These are phyloP conservation scores for Delonix regia DNA, from an alignment of 306 rosid species.

Conservation along the genomic window DNA sequence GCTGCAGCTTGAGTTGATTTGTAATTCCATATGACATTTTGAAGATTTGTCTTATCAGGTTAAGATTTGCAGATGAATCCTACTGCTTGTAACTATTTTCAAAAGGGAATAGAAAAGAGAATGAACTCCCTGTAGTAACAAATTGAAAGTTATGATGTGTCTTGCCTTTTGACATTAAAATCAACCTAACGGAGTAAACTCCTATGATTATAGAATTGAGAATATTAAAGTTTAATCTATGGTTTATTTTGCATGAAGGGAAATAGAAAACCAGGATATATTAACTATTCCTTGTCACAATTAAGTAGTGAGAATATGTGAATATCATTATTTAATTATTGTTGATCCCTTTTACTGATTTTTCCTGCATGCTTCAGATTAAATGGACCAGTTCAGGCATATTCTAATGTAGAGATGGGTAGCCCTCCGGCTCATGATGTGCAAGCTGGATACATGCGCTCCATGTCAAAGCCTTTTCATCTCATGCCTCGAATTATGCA, in stretches of 20 bases:
- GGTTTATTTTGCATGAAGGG: not conserved
- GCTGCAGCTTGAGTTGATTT: slow-evolving; percentile 24
- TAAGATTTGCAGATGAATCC: slow-evolving; percentile 24
- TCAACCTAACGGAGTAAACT: not conserved
- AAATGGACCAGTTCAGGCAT: slow-evolving; percentile 72
- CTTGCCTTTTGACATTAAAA: slow-evolving; percentile 12
- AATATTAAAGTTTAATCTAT: slow-evolving; percentile 6
- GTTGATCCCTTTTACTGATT: slow-evolving; percentile 28
- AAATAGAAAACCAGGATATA: slow-evolving; percentile 4
- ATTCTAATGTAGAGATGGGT: slow-evolving; percentile 71
- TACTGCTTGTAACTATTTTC: slow-evolving; percentile 5
- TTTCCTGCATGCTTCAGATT: slow-evolving; percentile 51
- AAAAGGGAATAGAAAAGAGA: not conserved
- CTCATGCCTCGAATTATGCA: slow-evolving; percentile 67
- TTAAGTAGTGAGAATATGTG: slow-evolving; percentile 28
- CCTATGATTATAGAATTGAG: not conserved
- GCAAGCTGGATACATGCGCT: slow-evolving; percentile 57
- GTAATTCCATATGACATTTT: slow-evolving; percentile 6
- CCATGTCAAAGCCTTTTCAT: slow-evolving; percentile 74
- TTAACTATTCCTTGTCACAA: slow-evolving; percentile 13
- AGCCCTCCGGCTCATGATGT: slow-evolving; percentile 68
- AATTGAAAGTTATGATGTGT: not conserved
- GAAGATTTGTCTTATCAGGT: slow-evolving; percentile 17
- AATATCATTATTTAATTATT: slow-evolving; percentile 8
- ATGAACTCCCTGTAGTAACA: not conserved